A percentile compares a stretch with the other conserved stretches of the same genome.
Evolutionary conservation across 257 asterid genomes (phyloP).

Genomic region (Leonotis leonurus): DNA sequence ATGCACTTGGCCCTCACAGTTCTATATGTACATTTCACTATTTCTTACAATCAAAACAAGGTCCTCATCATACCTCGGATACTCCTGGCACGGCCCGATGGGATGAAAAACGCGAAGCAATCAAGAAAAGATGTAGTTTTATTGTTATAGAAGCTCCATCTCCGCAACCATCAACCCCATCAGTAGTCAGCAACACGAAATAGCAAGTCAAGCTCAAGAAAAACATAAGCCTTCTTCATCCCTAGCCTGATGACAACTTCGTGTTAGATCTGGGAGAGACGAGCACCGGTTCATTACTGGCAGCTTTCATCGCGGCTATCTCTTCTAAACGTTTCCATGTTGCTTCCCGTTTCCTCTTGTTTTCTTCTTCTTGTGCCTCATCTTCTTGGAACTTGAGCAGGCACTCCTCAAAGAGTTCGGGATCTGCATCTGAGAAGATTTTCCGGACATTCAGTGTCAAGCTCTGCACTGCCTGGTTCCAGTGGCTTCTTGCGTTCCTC

Average conservation of each 20-base stretch:
- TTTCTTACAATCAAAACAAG: conserved; percentile 16
- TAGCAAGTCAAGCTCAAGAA: conserved; percentile 6
- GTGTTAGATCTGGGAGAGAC: conserved; percentile 31
- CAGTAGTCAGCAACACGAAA: neutral
- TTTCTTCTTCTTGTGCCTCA: conserved; percentile 47
- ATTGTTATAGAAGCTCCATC: neutral
- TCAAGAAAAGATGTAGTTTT: neutral
- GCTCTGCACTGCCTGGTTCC: conserved; percentile 89
- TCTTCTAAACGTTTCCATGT: conserved; percentile 74
- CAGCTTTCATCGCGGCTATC: conserved; percentile 51
- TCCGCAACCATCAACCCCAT: neutral
- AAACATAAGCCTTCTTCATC: neutral
- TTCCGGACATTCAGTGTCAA: conserved; percentile 84
- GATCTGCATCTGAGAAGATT: conserved; percentile 64
- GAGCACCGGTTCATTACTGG: conserved; percentile 51
- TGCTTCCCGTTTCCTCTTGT: conserved; percentile 48
- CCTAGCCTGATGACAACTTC: conserved; percentile 28
- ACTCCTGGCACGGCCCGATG: neutral
- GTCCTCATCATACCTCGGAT: neutral
- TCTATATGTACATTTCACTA: conserved; percentile 31
- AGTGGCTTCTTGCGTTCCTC: conserved; percentile 66
- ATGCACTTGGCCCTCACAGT: conserved; percentile 24
- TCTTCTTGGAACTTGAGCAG: conserved; percentile 68
- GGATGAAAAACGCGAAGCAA: neutral
- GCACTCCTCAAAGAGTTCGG: conserved; percentile 72